Evolutionary conservation across 169 alveolate species (phyloP), one percentile per base, ranked within the genome.

Genomic region (Plasmodium inui): DNA sequence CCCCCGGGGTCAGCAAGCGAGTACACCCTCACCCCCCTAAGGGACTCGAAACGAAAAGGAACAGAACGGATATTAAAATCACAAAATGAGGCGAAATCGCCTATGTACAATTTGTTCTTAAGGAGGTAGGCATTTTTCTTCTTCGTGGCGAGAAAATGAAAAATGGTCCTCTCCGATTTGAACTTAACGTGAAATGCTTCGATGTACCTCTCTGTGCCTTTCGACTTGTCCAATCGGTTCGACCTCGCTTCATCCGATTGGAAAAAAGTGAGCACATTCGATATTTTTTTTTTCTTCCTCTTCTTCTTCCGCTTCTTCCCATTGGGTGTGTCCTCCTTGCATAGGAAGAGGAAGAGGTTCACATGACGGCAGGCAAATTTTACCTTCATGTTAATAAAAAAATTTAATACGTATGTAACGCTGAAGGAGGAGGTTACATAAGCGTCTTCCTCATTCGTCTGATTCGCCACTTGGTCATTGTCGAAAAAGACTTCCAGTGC

Each of bases 51-150:
- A 34, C 6, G 70, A 14, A 83, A 37, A 17, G 80, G 44, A 30
- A 83, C 44, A 0, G 50, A 32, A 17, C 73, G 71, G 46, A 83
- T 32, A 28, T 83, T 8, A 83, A 83, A 83, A 83, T 83, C 67
- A 37, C 44, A 61, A 53, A 57, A 83, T n/a, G 73, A 61, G 37
- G 72, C 10, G 3, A 70, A 55, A 12, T 26, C 46, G 28, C 39
- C 19, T 3, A 83, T 17, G 39, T n/a, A 34, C 17, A 83, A 1
- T 57, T 83, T 83, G 30, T 37, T 83, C 44, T 34, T 57, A 57
- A 83, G 46, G 26, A 83, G 22, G 80, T 34, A 83, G 2, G 67
- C 22, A n/a, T 9, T 82, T 37, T 19, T 80, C 28, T 50, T 80
- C 72, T 67, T 67, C 41, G 41, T 67, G 76, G 76, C 76, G 2